Evolutionary conservation across 768 basidiomycete genomes (phyloP).

Genomic region (Chalciporus pseudorubinellus): DNA sequence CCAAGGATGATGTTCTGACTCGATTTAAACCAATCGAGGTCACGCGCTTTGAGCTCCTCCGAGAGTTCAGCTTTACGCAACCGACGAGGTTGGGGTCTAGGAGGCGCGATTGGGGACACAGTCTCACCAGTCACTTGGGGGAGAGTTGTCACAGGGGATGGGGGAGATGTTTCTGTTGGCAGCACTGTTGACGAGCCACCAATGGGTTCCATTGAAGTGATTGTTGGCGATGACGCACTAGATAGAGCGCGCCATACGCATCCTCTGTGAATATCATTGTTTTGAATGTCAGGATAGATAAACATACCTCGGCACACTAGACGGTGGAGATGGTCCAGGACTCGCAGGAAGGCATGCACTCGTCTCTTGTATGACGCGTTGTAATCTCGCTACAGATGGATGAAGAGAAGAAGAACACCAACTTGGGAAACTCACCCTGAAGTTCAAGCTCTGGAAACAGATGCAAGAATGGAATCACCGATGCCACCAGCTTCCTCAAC

Average conservation of each 20-base stretch:
- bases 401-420: not conserved
- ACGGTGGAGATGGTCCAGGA: not conserved
- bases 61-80: constrained; percentile 18
- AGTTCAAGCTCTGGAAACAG: constrained; percentile 24
- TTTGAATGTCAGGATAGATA: not conserved
- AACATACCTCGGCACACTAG: constrained; percentile 12
- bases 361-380: constrained; percentile 14
- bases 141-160: not conserved
- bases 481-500: constrained; percentile 18
- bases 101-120: not conserved
- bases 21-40: constrained; percentile 30
- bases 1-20: constrained; percentile 1
- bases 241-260: not conserved
- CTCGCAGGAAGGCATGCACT: not conserved
- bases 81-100: constrained; percentile 30
- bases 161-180: not conserved
- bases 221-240: not conserved
- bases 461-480: constrained; percentile 19
- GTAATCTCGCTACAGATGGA: constrained; percentile 17
- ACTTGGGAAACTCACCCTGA: constrained; percentile 14
- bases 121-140: not conserved
- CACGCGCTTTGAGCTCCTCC: constrained; percentile 26
- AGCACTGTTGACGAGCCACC: not conserved
- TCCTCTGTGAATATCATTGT: constrained; percentile 1
- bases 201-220: not conserved